phyloP scores from a whole-genome alignment of 495 filamentous ascomycete species.

The Lasiosphaeris hirsuta region DNA sequence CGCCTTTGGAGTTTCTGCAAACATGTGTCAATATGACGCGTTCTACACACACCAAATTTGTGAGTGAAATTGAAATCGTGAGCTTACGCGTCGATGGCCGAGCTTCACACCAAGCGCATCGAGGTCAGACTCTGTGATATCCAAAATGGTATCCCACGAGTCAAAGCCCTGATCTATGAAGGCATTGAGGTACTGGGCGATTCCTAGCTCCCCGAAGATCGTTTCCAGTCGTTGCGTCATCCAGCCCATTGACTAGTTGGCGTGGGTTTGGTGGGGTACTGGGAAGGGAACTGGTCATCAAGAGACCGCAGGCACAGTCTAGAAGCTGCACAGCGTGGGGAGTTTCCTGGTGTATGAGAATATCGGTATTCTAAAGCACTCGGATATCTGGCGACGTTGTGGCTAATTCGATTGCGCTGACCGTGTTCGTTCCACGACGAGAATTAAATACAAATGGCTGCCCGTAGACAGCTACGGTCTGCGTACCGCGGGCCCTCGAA shows the following conservation, averaged over 20 bases:
- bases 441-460: neutral
- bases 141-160: constrained; percentile 73
- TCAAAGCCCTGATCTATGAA: constrained; percentile 77
- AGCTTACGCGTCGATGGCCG: constrained; percentile 69
- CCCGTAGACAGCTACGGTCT: constrained; percentile 6
- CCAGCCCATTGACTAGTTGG: constrained; percentile 14
- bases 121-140: constrained; percentile 79
- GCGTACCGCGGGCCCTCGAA: constrained; percentile 21
- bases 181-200: constrained; percentile 65
- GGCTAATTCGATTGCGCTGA: neutral
- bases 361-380: too few relatives aligned
- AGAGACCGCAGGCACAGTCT: neutral
- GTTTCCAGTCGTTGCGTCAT: constrained; percentile 48
- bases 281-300: constrained; percentile 7
- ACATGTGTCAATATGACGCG: neutral
- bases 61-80: neutral
- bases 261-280: constrained; percentile 8
- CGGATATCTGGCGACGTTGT: neutral
- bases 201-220: constrained; percentile 66
- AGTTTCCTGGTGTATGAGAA: too few relatives aligned
- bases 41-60: neutral
- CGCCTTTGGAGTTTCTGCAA: constrained; percentile 49
- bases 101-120: constrained; percentile 69
- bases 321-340: too few relatives aligned
- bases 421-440: neutral